These are phyloP conservation scores for Barnettozyma botsteinii DNA, from an alignment of 805 yeast species.

Conservation along the genomic window DNA sequence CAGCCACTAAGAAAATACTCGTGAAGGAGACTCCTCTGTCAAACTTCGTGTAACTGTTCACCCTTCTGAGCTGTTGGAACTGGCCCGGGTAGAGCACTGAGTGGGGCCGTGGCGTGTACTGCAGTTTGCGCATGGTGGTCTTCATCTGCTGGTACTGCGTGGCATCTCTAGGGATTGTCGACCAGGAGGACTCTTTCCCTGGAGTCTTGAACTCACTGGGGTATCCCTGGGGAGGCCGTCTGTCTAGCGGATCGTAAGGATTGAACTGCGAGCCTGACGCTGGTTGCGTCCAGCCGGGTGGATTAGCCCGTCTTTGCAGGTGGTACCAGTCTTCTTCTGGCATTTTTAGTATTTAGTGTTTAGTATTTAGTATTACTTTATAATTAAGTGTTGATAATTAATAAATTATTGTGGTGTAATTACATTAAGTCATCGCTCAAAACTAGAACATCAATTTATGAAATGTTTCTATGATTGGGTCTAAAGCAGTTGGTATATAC, in stretches of 20 bases:
- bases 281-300: constrained; percentile 76
- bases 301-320: constrained; percentile 61
- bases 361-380: neutral
- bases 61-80: constrained; percentile 59
- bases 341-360: neutral
- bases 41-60: constrained; percentile 47
- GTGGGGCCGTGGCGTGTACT: constrained; percentile 74
- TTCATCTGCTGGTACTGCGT: constrained; percentile 62
- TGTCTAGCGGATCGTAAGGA: constrained; percentile 75
- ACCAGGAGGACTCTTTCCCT: constrained; percentile 49
- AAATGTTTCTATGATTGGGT: too few relatives aligned
- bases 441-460: too few relatives aligned
- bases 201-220: constrained; percentile 77
- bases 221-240: constrained; percentile 77
- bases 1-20: constrained; percentile 43
- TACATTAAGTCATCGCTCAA: too few relatives aligned
- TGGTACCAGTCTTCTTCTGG: constrained; percentile 17
- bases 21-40: constrained; percentile 56
- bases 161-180: constrained; percentile 57
- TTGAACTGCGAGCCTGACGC: constrained; percentile 40
- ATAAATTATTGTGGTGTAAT: too few relatives aligned
- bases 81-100: constrained; percentile 75
- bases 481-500: too few relatives aligned
- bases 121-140: constrained; percentile 66
- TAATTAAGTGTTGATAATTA: too few relatives aligned